Percentiles rank a stretch among this genome's conserved stretches.
These are phyloP conservation scores for Olyra latifolia DNA, from an alignment of 176 grass and related monocot species.

Conservation along the genomic window DNA sequence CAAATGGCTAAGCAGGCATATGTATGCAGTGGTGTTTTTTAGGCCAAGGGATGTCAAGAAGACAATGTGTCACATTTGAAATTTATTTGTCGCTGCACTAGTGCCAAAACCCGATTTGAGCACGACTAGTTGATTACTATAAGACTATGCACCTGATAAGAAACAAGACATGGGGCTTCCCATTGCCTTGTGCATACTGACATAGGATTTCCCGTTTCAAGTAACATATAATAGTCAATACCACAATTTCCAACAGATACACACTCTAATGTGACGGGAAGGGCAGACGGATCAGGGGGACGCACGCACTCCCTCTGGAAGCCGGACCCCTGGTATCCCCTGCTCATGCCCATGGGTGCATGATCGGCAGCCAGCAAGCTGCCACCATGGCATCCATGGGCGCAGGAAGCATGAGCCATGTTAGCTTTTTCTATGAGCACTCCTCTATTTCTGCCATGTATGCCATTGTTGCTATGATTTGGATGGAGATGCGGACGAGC, in stretches of 20 bases:
- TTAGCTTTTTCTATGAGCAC: no score
- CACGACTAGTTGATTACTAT: background rate
- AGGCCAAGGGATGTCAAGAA: background rate
- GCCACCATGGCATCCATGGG: no score
- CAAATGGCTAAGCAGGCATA: background rate
- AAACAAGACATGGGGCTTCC: background rate
- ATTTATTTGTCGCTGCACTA: background rate
- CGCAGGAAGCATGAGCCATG: no score
- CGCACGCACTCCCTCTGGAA: no score
- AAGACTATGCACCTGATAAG: background rate
- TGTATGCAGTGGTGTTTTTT: background rate
- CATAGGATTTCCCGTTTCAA: background rate
- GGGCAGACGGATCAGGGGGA: no score
- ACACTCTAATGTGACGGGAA: no score
- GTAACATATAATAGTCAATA: background rate
- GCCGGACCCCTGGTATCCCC: no score
- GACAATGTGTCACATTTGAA: background rate
- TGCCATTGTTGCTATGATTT: no score
- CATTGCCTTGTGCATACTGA: background rate
- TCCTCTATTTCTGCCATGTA: no score
- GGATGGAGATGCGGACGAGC: no score
- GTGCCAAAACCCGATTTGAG: background rate
- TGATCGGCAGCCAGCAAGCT: no score
- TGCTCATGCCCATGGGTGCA: no score
- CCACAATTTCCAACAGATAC: background rate